phyloP scores from a whole-genome alignment of 257 asterid species.

The Salvia miltiorrhiza region DNA sequence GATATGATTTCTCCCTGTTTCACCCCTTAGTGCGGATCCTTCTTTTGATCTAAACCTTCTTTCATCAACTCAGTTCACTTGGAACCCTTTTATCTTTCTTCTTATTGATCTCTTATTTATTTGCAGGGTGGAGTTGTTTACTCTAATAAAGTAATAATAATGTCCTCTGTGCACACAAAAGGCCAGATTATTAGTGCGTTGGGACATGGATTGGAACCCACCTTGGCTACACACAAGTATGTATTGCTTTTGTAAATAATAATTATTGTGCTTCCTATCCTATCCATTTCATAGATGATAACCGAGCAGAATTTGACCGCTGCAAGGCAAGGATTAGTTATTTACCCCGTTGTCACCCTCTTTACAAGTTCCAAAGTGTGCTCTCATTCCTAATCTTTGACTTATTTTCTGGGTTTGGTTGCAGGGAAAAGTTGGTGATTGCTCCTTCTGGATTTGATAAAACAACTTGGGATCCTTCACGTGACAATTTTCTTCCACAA shows the following conservation, averaged over 20 bases:
- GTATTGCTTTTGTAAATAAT: slow-evolving; percentile 20
- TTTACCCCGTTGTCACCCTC: too few relatives aligned
- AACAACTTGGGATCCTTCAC: slow-evolving; percentile 74
- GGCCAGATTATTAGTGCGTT: slow-evolving; percentile 39
- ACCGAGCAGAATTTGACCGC: neutral
- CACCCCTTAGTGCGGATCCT: slow-evolving; percentile 12
- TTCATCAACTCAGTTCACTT: too few relatives aligned
- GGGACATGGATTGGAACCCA: slow-evolving; percentile 63
- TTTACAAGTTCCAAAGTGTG: neutral
- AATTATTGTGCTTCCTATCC: neutral
- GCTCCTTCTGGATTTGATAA: slow-evolving; percentile 67
- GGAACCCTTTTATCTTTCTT: neutral
- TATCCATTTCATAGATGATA: neutral
- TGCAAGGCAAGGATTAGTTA: slow-evolving; percentile 10
- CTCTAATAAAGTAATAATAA: slow-evolving; percentile 64
- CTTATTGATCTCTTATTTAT: slow-evolving; percentile 14
- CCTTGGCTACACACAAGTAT: slow-evolving; percentile 63
- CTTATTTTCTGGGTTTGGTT: slow-evolving; percentile 24
- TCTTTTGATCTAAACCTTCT: too few relatives aligned
- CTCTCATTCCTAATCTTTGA: slow-evolving; percentile 4
- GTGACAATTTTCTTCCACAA: slow-evolving; percentile 56
- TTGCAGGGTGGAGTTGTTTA: slow-evolving; percentile 81
- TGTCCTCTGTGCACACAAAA: slow-evolving; percentile 55
- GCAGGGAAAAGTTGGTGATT: slow-evolving; percentile 63
- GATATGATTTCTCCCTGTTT: neutral